These are phyloP conservation scores for Jamesozyma jinghongensis DNA, from an alignment of 805 yeast genomes.

Conservation along the genomic window DNA sequence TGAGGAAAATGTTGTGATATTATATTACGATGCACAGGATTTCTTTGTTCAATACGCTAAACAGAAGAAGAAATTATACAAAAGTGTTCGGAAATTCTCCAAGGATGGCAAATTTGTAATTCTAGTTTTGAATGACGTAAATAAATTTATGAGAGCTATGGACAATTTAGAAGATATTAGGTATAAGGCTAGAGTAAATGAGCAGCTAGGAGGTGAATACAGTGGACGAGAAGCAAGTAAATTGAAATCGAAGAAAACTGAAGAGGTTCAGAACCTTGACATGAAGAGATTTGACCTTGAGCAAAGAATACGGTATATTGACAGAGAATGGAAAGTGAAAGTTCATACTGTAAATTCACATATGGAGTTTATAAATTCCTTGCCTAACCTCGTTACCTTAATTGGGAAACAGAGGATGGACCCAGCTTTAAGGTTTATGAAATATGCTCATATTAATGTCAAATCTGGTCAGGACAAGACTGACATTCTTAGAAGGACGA, in stretches of 20 bases:
- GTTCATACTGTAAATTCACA: conserved; percentile 35
- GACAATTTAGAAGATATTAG: conserved; percentile 38
- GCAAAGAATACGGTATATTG: conserved; percentile 35
- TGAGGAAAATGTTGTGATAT: conserved; percentile 37
- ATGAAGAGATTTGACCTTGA: conserved; percentile 31
- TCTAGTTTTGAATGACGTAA: conserved; percentile 41
- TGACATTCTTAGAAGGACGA: conserved; percentile 40
- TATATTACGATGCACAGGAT: conserved; percentile 40
- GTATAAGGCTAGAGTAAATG: conserved; percentile 34
- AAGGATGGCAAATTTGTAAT: conserved; percentile 30
- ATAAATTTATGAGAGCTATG: conserved; percentile 37
- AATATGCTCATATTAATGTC: conserved; percentile 48
- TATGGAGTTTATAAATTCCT: conserved; percentile 43
- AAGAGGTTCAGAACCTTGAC: conserved; percentile 7
- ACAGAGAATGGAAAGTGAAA: conserved; percentile 40
- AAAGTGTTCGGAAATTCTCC: conserved; percentile 18
- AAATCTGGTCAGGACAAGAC: conserved; percentile 43
- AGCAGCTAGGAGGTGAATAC: conserved; percentile 13
- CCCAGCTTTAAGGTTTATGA: conserved; percentile 43
- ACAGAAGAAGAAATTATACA: conserved; percentile 20
- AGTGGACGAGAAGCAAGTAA: neutral
- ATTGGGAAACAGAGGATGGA: conserved; percentile 47
- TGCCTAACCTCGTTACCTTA: conserved; percentile 49
- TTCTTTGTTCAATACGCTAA: conserved; percentile 32
- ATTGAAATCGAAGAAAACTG: conserved; percentile 8